Evolutionary conservation across 768 basidiomycete species (phyloP).

Genomic region (Tephrocybe sp.): DNA sequence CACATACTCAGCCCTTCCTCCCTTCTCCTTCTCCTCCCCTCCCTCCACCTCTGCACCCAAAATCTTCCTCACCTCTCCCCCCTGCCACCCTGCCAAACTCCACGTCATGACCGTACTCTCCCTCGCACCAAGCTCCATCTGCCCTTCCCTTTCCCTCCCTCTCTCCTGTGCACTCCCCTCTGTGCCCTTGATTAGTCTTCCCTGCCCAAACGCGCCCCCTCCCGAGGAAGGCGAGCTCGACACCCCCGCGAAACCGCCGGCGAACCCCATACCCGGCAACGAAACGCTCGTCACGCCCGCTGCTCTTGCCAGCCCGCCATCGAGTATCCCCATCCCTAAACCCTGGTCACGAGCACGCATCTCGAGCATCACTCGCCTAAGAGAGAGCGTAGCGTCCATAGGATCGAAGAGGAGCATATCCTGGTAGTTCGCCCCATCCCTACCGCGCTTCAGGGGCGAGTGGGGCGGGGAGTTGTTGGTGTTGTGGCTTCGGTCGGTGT

Average conservation of each 20-base stretch:
- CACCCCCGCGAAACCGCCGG: slow-evolving; percentile 24
- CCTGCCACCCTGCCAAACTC: slow-evolving; percentile 56
- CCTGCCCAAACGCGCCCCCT: slow-evolving; percentile 6
- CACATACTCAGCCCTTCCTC: slow-evolving; percentile 36
- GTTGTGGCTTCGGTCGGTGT: slow-evolving; percentile 12
- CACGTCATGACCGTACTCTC: slow-evolving; percentile 60
- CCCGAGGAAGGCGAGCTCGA: slow-evolving; percentile 33
- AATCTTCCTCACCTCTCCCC: slow-evolving; percentile 50
- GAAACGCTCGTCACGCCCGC: slow-evolving; percentile 59
- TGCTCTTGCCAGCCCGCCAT: not conserved
- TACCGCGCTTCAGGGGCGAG: slow-evolving; percentile 29
- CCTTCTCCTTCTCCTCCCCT: not conserved
- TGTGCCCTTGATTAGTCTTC: not conserved
- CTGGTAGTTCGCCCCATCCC: slow-evolving; percentile 56
- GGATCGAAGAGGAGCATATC: slow-evolving; percentile 73
- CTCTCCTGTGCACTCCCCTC: not conserved
- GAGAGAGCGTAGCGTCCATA: slow-evolving; percentile 48
- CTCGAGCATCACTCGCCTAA: slow-evolving; percentile 55
- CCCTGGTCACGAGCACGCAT: slow-evolving; percentile 26
- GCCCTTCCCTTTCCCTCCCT: slow-evolving; percentile 18
- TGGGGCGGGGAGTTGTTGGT: slow-evolving; percentile 20
- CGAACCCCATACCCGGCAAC: slow-evolving; percentile 48
- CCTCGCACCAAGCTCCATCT: slow-evolving; percentile 36
- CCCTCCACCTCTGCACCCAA: slow-evolving; percentile 4
- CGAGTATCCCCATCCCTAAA: slow-evolving; percentile 26